Evolutionary conservation across 805 yeast species (phyloP).

Genomic region (Ogataea allantospora): DNA sequence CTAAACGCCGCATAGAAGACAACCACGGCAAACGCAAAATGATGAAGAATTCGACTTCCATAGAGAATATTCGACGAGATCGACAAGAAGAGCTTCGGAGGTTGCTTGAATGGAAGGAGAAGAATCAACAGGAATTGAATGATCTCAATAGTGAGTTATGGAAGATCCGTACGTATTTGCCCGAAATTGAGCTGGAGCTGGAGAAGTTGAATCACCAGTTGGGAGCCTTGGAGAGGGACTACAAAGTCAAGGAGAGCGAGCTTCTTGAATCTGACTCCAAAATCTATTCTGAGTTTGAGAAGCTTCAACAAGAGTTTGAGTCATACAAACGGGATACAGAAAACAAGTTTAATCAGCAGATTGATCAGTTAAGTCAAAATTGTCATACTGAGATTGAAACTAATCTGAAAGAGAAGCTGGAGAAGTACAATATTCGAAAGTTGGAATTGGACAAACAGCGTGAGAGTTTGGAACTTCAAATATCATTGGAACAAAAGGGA

Average conservation of each 20-base stretch:
- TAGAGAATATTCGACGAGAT: slow-evolving; percentile 15
- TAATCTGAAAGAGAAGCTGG: slow-evolving; percentile 36
- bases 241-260: slow-evolving; percentile 33
- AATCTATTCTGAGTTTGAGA: slow-evolving; percentile 28
- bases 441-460: background rate
- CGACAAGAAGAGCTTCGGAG: slow-evolving; percentile 18
- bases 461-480: background rate
- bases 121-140: slow-evolving; percentile 25
- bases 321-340: slow-evolving; percentile 34
- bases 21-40: slow-evolving; percentile 4
- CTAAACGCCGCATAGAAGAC: slow-evolving; percentile 1
- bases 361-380: slow-evolving; percentile 18
- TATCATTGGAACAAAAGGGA: background rate
- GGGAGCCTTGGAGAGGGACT: slow-evolving; percentile 15
- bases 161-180: slow-evolving; percentile 26
- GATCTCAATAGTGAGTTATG: slow-evolving; percentile 26
- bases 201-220: slow-evolving; percentile 31
- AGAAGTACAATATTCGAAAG: slow-evolving; percentile 2
- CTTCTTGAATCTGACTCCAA: slow-evolving; percentile 24
- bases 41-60: slow-evolving; percentile 11
- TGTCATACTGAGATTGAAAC: slow-evolving; percentile 34
- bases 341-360: slow-evolving; percentile 31
- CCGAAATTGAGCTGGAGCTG: slow-evolving; percentile 28
- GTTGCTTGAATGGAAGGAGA: slow-evolving; percentile 15
- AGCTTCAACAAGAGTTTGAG: slow-evolving; percentile 36